Evolutionary conservation across 148 eudicot genomes (phyloP), one percentile per base, ranked within the genome.

Genomic region (Vaccinium myrtillus): DNA sequence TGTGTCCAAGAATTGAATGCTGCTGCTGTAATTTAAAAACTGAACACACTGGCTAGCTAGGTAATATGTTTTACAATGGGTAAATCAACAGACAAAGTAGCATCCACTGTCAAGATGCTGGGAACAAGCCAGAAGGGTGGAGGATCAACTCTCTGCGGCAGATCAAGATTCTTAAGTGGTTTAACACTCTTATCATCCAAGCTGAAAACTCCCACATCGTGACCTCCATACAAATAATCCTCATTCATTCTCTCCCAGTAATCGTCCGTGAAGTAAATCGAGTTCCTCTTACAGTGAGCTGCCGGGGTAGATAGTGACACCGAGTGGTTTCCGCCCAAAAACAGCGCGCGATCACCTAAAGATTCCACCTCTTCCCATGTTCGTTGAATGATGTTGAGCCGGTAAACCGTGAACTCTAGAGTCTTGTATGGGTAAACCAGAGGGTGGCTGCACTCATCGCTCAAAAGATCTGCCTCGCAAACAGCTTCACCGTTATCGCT

Each of bases 61-160:
- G 25, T 61, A 21, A 19, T 59, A 10, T 21, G n/a, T 61, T n/a
- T 61, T 61, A 61, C 69, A 9, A 2, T 19, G 1, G 10, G 21
- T 21, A 61, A 61, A 61, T 61, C 69, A 2, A n/a, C 4, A 61
- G 27, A 21, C 13, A n/a, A 61, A 21, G 15, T n/a, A 36, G 19
- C 46, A 30, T 70, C 73, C 14, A 5, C 7, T 73, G 9, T 73
- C 77, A 73, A 73, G n/a, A 36, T 32, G 77, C 25, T 25, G 18
- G 80, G 39, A 14, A 50, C 59, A 51, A 77, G 36, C 80, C 80
- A 50, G 51, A 77, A 23, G 30, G 80, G 80, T 14, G 80, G 39
- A 25, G 59, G 80, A n/a, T 9, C 58, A 50, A 51, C 25, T 5
- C 61, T 49, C 21, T 77, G 39, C 61, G 5, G 21, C 14, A 49